Conservation (phyloP, 2,329 filamentous ascomycete species). For the Hypoxylon sp. region DNA sequence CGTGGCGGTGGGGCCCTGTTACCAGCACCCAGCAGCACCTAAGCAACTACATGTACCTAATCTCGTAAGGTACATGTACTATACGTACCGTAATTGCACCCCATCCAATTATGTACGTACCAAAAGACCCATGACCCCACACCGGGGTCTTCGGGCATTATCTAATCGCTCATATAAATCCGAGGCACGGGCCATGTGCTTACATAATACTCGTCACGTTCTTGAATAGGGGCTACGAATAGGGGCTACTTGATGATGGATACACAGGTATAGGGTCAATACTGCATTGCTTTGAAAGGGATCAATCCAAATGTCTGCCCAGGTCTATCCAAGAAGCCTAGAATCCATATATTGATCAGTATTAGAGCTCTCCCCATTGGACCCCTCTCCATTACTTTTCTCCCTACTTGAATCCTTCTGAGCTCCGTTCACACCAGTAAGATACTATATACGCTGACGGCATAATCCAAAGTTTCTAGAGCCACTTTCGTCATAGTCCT, state of each 20-base stretch:
- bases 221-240: conserved; percentile 4
- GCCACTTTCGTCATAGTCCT: too few relatives aligned
- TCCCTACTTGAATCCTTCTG: too few relatives aligned
- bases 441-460: too few relatives aligned
- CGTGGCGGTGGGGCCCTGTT: conserved; percentile 41
- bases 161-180: conserved; percentile 21
- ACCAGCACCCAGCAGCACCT: conserved; percentile 1
- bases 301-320: too few relatives aligned
- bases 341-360: too few relatives aligned
- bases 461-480: too few relatives aligned
- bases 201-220: neutral
- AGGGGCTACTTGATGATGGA: neutral
- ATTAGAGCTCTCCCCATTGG: too few relatives aligned
- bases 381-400: too few relatives aligned
- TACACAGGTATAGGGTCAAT: neutral
- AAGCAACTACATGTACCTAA: conserved; percentile 7
- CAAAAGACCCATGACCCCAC: neutral
- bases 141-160: conserved; percentile 12
- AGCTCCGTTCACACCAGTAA: too few relatives aligned
- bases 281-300: too few relatives aligned
- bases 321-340: too few relatives aligned
- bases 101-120: neutral
- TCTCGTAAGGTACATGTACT: conserved; percentile 16
- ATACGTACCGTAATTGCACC: neutral
- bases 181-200: neutral